phyloP scores from a whole-genome alignment of 73 alveolate genomes.

The Stentor coeruleus region DNA sequence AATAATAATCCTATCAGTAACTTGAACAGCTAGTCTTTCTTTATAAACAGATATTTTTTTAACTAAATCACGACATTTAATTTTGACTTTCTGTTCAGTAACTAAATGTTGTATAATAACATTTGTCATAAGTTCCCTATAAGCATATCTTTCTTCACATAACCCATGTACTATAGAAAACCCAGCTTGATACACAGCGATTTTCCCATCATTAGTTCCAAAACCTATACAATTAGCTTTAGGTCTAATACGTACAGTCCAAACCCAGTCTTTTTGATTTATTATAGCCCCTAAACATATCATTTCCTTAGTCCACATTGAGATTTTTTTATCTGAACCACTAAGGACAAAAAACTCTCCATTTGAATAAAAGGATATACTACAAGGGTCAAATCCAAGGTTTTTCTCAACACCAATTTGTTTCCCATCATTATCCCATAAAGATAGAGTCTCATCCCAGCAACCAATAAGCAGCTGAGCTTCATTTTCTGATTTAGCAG shows the following conservation, averaged over 20 bases:
- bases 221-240: conserved; percentile 37
- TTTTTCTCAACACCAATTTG: conserved; percentile 59
- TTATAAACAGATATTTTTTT: conserved; percentile 85
- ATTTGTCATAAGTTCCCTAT: conserved; percentile 88
- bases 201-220: conserved; percentile 50
- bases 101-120: conserved; percentile 87
- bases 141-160: conserved; percentile 82
- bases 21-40: conserved; percentile 88
- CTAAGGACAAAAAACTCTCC: conserved; percentile 68
- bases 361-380: conserved; percentile 51
- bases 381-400: conserved; percentile 67
- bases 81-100: conserved; percentile 82
- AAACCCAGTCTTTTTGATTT: conserved; percentile 66
- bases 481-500: conserved; percentile 45
- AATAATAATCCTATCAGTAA: conserved; percentile 74
- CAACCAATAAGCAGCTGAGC: conserved; percentile 71
- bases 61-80: conserved; percentile 76
- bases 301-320: conserved; percentile 72
- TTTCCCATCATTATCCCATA: conserved; percentile 38
- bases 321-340: conserved; percentile 66
- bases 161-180: conserved; percentile 77
- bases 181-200: conserved; percentile 48
- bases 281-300: conserved; percentile 63
- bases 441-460: conserved; percentile 77
- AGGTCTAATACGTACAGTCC: conserved; percentile 55